Evolutionary conservation across 2,329 filamentous ascomycete species (phyloP).

Genomic region (Aquanectria penicillioides): DNA sequence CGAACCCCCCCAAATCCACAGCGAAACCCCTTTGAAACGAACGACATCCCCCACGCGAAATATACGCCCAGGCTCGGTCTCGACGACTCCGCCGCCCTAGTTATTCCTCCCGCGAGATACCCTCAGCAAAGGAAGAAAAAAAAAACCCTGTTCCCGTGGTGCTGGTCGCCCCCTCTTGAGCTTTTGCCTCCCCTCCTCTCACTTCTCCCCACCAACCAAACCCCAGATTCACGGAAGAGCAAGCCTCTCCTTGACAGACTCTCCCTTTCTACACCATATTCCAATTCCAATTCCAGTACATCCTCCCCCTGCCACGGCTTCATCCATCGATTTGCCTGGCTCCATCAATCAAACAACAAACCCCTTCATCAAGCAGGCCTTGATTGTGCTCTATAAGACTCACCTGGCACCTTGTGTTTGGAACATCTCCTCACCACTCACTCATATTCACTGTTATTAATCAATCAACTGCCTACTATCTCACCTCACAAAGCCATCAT

Average conservation of each 20-base stretch:
- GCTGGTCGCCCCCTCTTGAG: slow-evolving; percentile 29
- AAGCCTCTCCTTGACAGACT: slow-evolving; percentile 28
- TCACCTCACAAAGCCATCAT: slow-evolving; percentile 3
- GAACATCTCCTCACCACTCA: neutral
- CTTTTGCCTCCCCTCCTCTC: slow-evolving; percentile 1
- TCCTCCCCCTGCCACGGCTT: slow-evolving; percentile 20
- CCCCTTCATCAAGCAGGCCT: slow-evolving; percentile 40
- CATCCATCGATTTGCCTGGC: slow-evolving; percentile 20
- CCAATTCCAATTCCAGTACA: slow-evolving; percentile 32
- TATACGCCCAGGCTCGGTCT: slow-evolving; percentile 19
- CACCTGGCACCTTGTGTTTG: neutral
- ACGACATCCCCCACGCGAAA: neutral
- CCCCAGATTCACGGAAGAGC: slow-evolving; percentile 29
- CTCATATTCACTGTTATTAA: too few species aligned
- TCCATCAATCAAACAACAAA: slow-evolving; percentile 23
- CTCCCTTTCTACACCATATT: slow-evolving; percentile 38
- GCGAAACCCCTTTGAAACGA: slow-evolving; percentile 28
- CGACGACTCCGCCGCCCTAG: slow-evolving; percentile 29
- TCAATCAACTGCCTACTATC: neutral
- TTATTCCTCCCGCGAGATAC: slow-evolving; percentile 21
- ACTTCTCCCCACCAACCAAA: neutral
- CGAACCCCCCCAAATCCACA: neutral
- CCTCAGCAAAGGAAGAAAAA: neutral
- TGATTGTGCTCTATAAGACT: slow-evolving; percentile 29
- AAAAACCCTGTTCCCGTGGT: slow-evolving; percentile 25